These are phyloP conservation scores for Xylaria sp. DNA, from an alignment of 2,329 filamentous ascomycete species.

Conservation along the genomic window DNA sequence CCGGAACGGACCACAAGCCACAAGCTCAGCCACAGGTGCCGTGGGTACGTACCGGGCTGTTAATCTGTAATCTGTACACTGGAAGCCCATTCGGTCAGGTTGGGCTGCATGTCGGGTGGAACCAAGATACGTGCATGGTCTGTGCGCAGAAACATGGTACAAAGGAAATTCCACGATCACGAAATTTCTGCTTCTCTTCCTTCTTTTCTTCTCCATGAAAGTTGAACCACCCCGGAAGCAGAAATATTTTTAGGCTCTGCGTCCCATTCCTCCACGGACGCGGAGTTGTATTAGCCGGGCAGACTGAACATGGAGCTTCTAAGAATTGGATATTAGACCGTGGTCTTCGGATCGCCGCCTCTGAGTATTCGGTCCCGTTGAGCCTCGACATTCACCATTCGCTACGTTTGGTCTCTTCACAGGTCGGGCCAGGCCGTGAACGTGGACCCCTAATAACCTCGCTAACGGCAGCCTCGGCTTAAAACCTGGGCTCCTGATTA, in stretches of 20 bases:
- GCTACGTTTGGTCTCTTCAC: neutral
- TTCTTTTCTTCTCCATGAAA: constrained; percentile 46
- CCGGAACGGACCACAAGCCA: constrained; percentile 5
- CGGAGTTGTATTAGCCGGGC: constrained; percentile 62
- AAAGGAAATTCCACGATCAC: constrained; percentile 13
- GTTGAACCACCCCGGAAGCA: constrained; percentile 58
- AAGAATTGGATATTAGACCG: constrained; percentile 65
- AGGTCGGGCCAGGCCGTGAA: neutral
- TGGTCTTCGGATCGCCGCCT: constrained; percentile 30
- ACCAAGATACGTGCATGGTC: neutral
- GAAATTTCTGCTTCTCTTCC: constrained; percentile 25
- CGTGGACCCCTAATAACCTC: neutral
- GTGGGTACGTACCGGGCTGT: neutral
- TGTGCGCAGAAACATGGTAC: neutral
- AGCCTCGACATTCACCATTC: constrained; percentile 58
- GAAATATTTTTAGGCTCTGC: constrained; percentile 55
- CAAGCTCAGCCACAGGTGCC: neutral
- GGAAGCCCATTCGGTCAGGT: too few relatives aligned
- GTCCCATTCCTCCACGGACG: constrained; percentile 46
- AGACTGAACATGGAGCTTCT: constrained; percentile 61
- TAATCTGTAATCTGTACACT: neutral
- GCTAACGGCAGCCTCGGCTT: neutral
- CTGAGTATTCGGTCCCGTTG: constrained; percentile 64
- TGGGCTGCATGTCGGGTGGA: too few relatives aligned
- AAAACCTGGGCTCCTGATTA: neutral